Conservation (phyloP, 345 rosid genomes). For the Boechera retrofracta region DNA sequence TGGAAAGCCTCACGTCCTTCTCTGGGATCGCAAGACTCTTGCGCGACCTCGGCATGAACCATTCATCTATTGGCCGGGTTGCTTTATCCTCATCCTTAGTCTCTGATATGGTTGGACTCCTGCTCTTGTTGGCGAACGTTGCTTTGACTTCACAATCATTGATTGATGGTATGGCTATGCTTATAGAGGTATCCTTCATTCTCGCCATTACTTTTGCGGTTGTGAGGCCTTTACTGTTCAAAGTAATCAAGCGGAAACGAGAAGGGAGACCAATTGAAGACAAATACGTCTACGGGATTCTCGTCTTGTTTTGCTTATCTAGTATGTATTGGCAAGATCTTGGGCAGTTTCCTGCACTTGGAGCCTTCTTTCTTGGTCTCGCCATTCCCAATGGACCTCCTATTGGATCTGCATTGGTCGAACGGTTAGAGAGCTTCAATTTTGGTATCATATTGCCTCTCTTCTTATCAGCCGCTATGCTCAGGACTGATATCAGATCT, state of each 20-base stretch:
- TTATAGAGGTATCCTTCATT: neutral
- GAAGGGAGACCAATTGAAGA: constrained; percentile 49
- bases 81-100: constrained; percentile 52
- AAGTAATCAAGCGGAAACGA: constrained; percentile 31
- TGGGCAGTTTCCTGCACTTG: constrained; percentile 42
- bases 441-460: constrained; percentile 44
- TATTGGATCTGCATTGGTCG: constrained; percentile 51
- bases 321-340: constrained; percentile 3
- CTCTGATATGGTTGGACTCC: constrained; percentile 39
- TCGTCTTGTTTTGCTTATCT: constrained; percentile 41
- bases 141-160: accelerated
- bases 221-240: constrained; percentile 39
- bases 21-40: constrained; percentile 56
- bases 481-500: constrained; percentile 6
- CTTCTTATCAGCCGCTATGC: constrained; percentile 28
- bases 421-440: constrained; percentile 48
- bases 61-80: constrained; percentile 55
- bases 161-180: neutral
- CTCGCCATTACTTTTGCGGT: neutral
- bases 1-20: constrained; percentile 50
- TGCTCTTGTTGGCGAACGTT: neutral
- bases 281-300: constrained; percentile 35
- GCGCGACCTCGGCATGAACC: constrained; percentile 54
- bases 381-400: constrained; percentile 63
- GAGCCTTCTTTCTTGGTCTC: constrained; percentile 51